Evolutionary conservation across 106 monocot species (phyloP).

Genomic region (Phalaenopsis equestris): DNA sequence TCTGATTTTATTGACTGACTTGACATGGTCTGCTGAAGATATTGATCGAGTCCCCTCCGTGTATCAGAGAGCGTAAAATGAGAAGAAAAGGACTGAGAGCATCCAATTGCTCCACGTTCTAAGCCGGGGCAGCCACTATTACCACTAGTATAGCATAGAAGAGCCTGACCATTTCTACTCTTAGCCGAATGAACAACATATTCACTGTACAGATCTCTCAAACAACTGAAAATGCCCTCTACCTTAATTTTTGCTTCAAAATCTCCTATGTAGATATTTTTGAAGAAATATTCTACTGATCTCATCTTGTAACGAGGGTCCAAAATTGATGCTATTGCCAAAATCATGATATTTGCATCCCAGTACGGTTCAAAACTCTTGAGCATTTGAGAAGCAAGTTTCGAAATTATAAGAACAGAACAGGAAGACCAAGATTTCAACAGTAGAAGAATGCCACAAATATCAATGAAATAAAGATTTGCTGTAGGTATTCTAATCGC

Average conservation of each 20-base stretch:
- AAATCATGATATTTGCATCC: constrained; percentile 42
- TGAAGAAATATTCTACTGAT: constrained; percentile 69
- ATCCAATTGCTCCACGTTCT: constrained; percentile 14
- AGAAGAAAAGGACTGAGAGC: constrained; percentile 28
- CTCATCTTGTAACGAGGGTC: constrained; percentile 95
- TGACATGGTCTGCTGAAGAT: constrained; percentile 53
- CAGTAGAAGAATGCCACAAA: constrained; percentile 59
- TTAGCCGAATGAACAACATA: constrained; percentile 43
- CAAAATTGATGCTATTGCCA: constrained; percentile 71
- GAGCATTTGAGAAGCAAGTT: constrained; percentile 64
- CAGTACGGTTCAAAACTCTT: constrained; percentile 68
- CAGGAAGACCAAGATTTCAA: constrained; percentile 47
- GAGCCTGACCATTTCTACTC: constrained; percentile 25
- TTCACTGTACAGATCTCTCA: constrained; percentile 58
- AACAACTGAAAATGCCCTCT: constrained; percentile 37
- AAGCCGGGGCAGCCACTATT: constrained; percentile 4
- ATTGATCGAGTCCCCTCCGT: constrained; percentile 62
- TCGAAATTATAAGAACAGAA: constrained; percentile 26
- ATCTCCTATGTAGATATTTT: constrained; percentile 41
- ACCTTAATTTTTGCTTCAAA: constrained; percentile 45
- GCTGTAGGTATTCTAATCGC: constrained; percentile 46
- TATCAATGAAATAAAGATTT: constrained; percentile 72
- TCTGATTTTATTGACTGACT: constrained; percentile 57
- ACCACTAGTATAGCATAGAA: constrained; percentile 36
- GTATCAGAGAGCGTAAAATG: constrained; percentile 59